A percentile compares a stretch with the other conserved stretches of the same genome.
Conservation (phyloP, 176 grass and related monocot species). For the barley (Hordeum vulgare) region DNA sequence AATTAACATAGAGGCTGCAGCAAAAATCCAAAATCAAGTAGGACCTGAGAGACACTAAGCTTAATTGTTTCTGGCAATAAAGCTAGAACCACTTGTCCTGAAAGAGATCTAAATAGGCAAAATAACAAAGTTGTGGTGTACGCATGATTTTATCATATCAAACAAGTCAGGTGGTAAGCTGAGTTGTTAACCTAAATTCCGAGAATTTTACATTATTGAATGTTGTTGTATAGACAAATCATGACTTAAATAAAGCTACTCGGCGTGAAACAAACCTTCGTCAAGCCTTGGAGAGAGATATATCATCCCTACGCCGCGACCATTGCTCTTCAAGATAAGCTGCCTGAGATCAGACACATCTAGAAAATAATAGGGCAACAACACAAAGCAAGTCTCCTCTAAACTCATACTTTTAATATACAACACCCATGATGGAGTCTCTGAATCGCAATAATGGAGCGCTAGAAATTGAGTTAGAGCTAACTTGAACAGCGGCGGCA, state of each 20-base stretch:
- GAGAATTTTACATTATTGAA: background rate
- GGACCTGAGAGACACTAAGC: too few relatives aligned
- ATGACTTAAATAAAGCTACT: background rate
- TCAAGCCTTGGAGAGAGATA: conserved; percentile 32
- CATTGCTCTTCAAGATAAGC: conserved; percentile 29
- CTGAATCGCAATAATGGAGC: too few relatives aligned
- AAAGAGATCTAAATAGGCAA: background rate
- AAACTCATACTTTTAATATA: conserved; percentile 64
- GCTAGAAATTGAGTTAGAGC: too few relatives aligned
- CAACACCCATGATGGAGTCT: conserved; percentile 41
- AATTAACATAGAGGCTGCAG: too few relatives aligned
- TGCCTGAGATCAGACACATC: conserved; percentile 43
- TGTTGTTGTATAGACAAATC: background rate
- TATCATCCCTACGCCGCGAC: conserved; percentile 35
- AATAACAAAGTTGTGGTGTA: background rate
- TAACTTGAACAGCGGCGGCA: too few relatives aligned
- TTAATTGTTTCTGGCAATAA: too few relatives aligned
- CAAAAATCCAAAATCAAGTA: too few relatives aligned
- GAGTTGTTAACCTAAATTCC: too few relatives aligned
- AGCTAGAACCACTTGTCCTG: too few relatives aligned
- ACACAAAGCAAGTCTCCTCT: conserved; percentile 39
- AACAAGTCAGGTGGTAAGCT: background rate
- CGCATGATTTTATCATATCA: background rate
- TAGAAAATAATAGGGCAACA: conserved; percentile 29
- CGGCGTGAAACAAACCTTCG: conserved; percentile 46